Percentiles rank a stretch among this genome's conserved stretches.
These are phyloP conservation scores for Podila epicladia DNA, from an alignment of 192 early-diverging fungal species.

Conservation along the genomic window DNA sequence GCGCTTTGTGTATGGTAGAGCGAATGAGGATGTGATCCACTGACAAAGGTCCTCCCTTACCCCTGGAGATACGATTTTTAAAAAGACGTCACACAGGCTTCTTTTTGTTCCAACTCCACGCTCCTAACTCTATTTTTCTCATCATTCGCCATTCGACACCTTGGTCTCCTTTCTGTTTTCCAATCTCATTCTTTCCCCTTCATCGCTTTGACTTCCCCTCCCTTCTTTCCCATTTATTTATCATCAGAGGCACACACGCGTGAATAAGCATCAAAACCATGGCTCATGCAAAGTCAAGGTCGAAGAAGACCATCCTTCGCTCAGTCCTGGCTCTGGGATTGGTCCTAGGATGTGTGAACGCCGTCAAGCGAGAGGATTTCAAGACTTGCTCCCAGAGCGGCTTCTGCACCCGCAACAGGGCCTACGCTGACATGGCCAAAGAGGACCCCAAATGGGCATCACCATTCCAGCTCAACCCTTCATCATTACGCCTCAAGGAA, in stretches of 20 bases:
- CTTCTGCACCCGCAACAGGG: slow-evolving; percentile 91
- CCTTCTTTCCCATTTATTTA: background rate
- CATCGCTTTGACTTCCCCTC: background rate
- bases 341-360: slow-evolving; percentile 34
- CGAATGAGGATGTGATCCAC: no score
- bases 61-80: background rate
- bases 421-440: slow-evolving; percentile 72
- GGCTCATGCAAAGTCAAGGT: slow-evolving; percentile 7
- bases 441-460: slow-evolving; percentile 51
- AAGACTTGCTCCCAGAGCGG: slow-evolving; percentile 87
- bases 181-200: background rate
- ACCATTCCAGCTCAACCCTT: slow-evolving; percentile 70
- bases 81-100: slow-evolving; percentile 3
- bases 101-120: background rate
- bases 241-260: background rate
- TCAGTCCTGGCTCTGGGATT: slow-evolving; percentile 40
- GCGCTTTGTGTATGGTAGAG: no score
- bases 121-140: background rate
- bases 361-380: slow-evolving; percentile 88
- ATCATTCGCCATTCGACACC: no score
- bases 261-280: background rate
- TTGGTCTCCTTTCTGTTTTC: background rate
- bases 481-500: slow-evolving; percentile 64
- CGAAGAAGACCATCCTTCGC: slow-evolving; percentile 23
- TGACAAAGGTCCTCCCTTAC: no score